Evolutionary conservation across 805 yeast species (phyloP).

Genomic region (Teunomyces kruisii): DNA sequence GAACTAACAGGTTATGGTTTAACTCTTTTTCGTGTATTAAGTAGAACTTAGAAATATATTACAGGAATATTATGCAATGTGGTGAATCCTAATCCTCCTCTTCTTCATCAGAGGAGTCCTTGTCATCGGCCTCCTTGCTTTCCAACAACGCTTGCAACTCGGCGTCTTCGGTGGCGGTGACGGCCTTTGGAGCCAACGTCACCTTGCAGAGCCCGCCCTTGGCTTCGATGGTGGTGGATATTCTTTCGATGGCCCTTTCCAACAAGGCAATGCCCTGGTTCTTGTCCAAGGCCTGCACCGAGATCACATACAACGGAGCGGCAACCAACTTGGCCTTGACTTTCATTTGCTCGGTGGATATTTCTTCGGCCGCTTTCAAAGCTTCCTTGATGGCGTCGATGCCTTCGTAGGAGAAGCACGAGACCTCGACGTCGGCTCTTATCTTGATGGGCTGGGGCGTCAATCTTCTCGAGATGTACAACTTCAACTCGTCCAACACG

Average conservation of each 20-base stretch:
- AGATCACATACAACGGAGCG: constrained; percentile 92
- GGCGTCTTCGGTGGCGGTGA: constrained; percentile 97
- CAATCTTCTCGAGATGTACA: constrained; percentile 86
- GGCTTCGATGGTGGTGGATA: constrained; percentile 64
- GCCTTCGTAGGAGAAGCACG: constrained; percentile 96
- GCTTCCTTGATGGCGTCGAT: constrained; percentile 95
- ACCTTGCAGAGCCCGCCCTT: constrained; percentile 87
- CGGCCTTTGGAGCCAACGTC: constrained; percentile 98
- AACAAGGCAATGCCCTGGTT: constrained; percentile 80
- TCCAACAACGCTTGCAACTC: constrained; percentile 95
- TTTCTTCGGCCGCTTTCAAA: constrained; percentile 78
- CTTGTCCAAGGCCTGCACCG: constrained; percentile 91
- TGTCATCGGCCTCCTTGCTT: constrained; percentile 85
- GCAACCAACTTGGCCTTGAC: constrained; percentile 95
- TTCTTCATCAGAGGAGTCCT: constrained; percentile 80
- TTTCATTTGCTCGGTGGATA: constrained; percentile 81
- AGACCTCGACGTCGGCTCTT: constrained; percentile 97
- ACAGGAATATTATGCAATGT: constrained; percentile 12
- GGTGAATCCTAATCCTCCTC: constrained; percentile 34
- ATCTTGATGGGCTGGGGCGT: constrained; percentile 98
- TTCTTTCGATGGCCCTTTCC: constrained; percentile 75
- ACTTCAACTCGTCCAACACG: constrained; percentile 78
- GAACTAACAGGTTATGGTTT: no score
- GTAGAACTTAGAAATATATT: constrained; percentile 14
- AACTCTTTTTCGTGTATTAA: constrained; percentile 6